These are phyloP conservation scores for Phytopythium mirpurense DNA, from an alignment of 352 stramenopile genomes.

Conservation along the genomic window DNA sequence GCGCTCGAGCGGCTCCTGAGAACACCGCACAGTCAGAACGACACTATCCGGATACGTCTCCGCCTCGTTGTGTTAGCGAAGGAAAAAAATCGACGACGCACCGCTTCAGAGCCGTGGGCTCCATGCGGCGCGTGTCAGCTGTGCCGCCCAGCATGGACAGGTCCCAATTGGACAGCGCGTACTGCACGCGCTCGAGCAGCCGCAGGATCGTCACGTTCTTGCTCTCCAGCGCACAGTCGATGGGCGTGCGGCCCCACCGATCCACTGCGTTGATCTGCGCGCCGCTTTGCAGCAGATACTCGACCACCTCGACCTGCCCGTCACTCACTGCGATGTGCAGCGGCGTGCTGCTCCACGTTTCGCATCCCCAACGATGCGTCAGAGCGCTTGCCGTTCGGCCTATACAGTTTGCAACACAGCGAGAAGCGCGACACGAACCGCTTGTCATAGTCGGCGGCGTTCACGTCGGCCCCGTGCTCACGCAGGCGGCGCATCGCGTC, in stretches of 20 bases:
- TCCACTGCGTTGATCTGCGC: slow-evolving; percentile 48
- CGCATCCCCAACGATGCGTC: no score
- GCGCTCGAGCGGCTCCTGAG: slow-evolving; percentile 24
- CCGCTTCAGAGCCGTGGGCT: slow-evolving; percentile 4
- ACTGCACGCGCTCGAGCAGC: slow-evolving; percentile 37
- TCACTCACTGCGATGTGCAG: slow-evolving; percentile 76
- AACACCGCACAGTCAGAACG: no score
- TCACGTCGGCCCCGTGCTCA: slow-evolving; percentile 64
- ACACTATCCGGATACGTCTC: no score
- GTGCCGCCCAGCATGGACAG: slow-evolving; percentile 13
- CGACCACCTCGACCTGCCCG: slow-evolving; percentile 42
- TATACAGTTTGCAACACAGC: no score
- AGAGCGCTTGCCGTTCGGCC: no score
- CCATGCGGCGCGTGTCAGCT: neutral
- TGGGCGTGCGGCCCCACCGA: slow-evolving; percentile 60
- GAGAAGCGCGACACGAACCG: no score
- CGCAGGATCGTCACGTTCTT: slow-evolving; percentile 40
- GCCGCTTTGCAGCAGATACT: slow-evolving; percentile 56
- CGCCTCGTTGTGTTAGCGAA: no score
- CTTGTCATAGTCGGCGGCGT: slow-evolving; percentile 72
- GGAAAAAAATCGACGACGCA: no score
- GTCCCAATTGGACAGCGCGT: slow-evolving; percentile 12
- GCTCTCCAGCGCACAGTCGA: slow-evolving; percentile 62
- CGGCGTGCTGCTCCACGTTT: slow-evolving; percentile 35
- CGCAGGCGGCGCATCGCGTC: slow-evolving; percentile 50